Evolutionary conservation across 352 stramenopile genomes (phyloP).

Genomic region (Aphanomyces astaci): DNA sequence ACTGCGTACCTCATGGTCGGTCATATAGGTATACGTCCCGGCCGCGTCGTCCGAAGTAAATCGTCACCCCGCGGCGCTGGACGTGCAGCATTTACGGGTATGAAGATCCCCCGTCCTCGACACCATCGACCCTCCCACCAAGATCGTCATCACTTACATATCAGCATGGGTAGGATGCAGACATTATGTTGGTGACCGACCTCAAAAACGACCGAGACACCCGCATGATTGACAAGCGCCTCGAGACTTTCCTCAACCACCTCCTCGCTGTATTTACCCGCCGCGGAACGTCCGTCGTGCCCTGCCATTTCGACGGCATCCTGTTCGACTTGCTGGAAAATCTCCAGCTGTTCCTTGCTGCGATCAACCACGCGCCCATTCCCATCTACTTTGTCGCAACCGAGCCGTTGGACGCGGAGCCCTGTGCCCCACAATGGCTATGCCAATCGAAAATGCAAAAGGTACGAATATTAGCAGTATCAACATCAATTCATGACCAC

Average conservation of each 20-base stretch:
- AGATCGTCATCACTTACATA: no score
- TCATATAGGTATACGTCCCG: conserved; percentile 43
- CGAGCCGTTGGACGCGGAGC: conserved; percentile 39
- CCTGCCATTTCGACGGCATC: conserved; percentile 46
- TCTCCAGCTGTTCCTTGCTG: conserved; percentile 41
- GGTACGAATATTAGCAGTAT: no score
- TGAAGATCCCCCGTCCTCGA: no score
- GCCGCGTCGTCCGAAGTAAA: conserved; percentile 75
- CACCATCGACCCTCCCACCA: no score
- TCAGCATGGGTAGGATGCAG: conserved; percentile 54
- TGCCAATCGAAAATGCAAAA: conserved; percentile 80
- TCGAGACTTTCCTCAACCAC: conserved; percentile 55
- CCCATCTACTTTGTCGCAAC: conserved; percentile 60
- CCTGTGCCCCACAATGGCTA: conserved; percentile 64
- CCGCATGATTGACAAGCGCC: conserved; percentile 36
- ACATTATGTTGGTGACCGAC: conserved; percentile 70
- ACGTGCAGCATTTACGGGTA: conserved; percentile 40
- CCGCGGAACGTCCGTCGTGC: conserved; percentile 60
- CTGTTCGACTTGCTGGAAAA: conserved; percentile 75
- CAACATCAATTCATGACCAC: no score
- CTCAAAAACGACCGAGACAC: conserved; percentile 67
- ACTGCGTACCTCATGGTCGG: no score
- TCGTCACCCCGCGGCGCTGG: conserved; percentile 73
- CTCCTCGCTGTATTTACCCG: conserved; percentile 56
- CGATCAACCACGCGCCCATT: conserved; percentile 37